Evolutionary conservation across 1,284 basidiomycete genomes (phyloP).

Genomic region (Mrakiaceae sp.): DNA sequence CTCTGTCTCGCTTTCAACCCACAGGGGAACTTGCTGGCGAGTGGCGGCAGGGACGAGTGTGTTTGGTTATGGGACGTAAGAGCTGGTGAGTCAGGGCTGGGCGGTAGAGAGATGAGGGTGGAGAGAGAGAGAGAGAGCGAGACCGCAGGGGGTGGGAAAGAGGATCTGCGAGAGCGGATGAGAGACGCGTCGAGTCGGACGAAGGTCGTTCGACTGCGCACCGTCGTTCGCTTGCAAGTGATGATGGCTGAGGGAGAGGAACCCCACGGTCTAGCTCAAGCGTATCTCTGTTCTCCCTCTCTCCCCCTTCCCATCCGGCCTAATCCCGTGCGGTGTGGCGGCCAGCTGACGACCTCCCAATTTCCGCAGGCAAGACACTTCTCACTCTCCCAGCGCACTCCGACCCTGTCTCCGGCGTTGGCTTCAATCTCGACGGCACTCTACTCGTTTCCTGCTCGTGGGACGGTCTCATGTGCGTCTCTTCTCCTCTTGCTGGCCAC

Average conservation of each 20-base stretch:
- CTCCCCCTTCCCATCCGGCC: neutral
- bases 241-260: too few relatives aligned
- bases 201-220: neutral
- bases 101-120: neutral
- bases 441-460: constrained; percentile 87
- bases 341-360: too few relatives aligned
- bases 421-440: constrained; percentile 88
- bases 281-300: neutral
- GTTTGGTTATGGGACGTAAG: constrained; percentile 93
- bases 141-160: neutral
- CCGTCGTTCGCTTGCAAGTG: too few relatives aligned
- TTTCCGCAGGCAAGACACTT: constrained; percentile 51
- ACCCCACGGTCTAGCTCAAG: too few relatives aligned
- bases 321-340: too few relatives aligned
- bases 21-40: constrained; percentile 74
- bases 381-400: constrained; percentile 86
- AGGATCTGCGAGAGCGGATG: neutral
- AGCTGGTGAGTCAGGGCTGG: constrained; percentile 46
- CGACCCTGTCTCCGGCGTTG: constrained; percentile 86
- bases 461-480: constrained; percentile 84
- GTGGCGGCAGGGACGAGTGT: constrained; percentile 88
- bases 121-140: neutral
- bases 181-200: neutral
- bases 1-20: constrained; percentile 88
- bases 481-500: neutral